A percentile compares a stretch with the other conserved stretches of the same genome.
These are phyloP conservation scores for Arbutus unedo DNA, from an alignment of 148 eudicot genomes.

Conservation along the genomic window DNA sequence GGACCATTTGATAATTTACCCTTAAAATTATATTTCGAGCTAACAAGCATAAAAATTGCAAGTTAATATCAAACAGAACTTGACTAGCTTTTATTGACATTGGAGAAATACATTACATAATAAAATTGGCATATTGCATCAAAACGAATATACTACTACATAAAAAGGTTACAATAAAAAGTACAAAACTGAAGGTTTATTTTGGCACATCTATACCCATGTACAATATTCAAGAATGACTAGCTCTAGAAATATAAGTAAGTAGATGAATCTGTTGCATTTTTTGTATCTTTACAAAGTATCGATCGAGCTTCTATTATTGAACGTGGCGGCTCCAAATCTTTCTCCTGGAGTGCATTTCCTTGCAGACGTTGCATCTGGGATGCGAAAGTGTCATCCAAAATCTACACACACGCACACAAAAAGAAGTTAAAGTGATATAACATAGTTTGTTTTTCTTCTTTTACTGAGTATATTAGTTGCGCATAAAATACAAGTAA, in stretches of 20 bases:
- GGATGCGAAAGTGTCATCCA: slow-evolving; percentile 83
- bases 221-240: neutral
- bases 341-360: slow-evolving; percentile 74
- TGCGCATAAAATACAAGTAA: too few species aligned
- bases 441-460: neutral
- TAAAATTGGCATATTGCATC: neutral
- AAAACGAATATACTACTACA: neutral
- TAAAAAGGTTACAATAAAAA: neutral
- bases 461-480: neutral
- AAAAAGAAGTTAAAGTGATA: neutral
- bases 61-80: too few species aligned
- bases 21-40: too few species aligned
- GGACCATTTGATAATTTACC: too few species aligned
- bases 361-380: slow-evolving; percentile 89
- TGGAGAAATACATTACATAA: neutral
- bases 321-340: slow-evolving; percentile 75
- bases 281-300: slow-evolving; percentile 63
- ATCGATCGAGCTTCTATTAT: slow-evolving; percentile 82
- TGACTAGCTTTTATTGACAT: slow-evolving; percentile 3
- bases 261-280: slow-evolving; percentile 46
- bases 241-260: slow-evolving; percentile 43
- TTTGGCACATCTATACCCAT: neutral
- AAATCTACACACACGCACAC: slow-evolving; percentile 35
- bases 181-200: neutral
- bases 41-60: too few species aligned